A percentile compares a stretch with the other conserved stretches of the same genome.
phyloP scores from a whole-genome alignment of 768 basidiomycete species.

The Amanita jacksonii region DNA sequence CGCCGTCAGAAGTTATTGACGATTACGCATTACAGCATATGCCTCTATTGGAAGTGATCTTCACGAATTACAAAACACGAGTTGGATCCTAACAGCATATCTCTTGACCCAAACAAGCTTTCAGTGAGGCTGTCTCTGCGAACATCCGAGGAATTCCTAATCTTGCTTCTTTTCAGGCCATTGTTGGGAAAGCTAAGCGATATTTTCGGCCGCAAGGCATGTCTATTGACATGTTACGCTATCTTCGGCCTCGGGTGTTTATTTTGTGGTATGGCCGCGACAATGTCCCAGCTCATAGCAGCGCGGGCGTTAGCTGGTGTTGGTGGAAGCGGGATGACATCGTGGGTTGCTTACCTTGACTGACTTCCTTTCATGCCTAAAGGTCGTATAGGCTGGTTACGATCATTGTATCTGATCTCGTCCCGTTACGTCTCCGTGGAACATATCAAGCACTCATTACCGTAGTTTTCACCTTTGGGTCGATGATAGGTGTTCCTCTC shows the following conservation, averaged over 20 bases:
- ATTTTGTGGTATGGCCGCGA: conserved; percentile 42
- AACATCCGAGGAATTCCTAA: neutral
- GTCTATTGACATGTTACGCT: conserved; percentile 44
- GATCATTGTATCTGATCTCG: conserved; percentile 59
- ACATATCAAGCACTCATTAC: conserved; percentile 67
- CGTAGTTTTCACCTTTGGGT: conserved; percentile 49
- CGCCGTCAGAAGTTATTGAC: neutral
- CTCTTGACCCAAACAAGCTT: conserved; percentile 52
- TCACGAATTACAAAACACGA: conserved; percentile 52
- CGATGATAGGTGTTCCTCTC: conserved; percentile 49
- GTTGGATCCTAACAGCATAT: conserved; percentile 59
- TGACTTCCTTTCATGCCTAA: neutral
- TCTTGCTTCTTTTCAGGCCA: conserved; percentile 27
- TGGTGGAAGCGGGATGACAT: conserved; percentile 54
- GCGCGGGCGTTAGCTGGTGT: conserved; percentile 49
- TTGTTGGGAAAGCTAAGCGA: conserved; percentile 58
- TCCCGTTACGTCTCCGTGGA: conserved; percentile 51
- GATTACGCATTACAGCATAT: conserved; percentile 25
- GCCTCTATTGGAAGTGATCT: conserved; percentile 50
- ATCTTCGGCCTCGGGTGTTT: conserved; percentile 47
- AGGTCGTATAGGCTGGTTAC: conserved; percentile 36
- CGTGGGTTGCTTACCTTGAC: conserved; percentile 27
- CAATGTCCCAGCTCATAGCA: conserved; percentile 43
- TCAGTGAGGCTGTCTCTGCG: conserved; percentile 27
- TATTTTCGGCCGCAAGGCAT: conserved; percentile 53